Percentiles rank a stretch among this genome's conserved stretches.
phyloP scores from a whole-genome alignment of 352 stramenopile species.

The Globisporangium middletonii region DNA sequence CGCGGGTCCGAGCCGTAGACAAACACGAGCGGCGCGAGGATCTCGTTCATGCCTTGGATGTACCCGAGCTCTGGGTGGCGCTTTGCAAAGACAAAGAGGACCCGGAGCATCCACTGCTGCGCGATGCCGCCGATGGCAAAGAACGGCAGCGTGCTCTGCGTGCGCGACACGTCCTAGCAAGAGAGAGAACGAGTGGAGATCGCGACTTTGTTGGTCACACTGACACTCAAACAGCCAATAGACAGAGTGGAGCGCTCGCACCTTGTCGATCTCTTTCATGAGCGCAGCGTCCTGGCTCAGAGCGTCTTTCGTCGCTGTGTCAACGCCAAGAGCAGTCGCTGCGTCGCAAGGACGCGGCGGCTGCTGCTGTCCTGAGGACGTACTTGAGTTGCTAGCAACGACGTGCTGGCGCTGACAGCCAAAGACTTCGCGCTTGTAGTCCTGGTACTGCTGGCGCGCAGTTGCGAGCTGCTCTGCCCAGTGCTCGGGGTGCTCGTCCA shows the following conservation, averaged over 20 bases:
- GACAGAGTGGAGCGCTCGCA: slow-evolving; percentile 7
- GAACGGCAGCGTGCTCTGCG: slow-evolving; percentile 42
- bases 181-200: not conserved
- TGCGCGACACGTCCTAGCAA: slow-evolving; percentile 48
- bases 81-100: slow-evolving; percentile 75
- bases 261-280: slow-evolving; percentile 64
- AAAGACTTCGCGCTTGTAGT: slow-evolving; percentile 33
- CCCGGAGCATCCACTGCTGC: slow-evolving; percentile 62
- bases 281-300: slow-evolving; percentile 25
- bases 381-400: not conserved
- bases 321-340: not conserved
- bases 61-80: slow-evolving; percentile 84
- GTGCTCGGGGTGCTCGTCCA: slow-evolving; percentile 11
- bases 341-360: too few species aligned
- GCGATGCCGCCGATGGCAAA: slow-evolving; percentile 40
- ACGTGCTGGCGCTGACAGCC: slow-evolving; percentile 6
- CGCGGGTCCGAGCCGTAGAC: slow-evolving; percentile 56
- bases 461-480: slow-evolving; percentile 18
- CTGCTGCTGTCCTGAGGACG: not conserved
- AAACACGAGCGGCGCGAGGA: slow-evolving; percentile 83
- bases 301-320: slow-evolving; percentile 8
- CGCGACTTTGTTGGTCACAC: not conserved
- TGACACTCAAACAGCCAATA: not conserved
- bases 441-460: slow-evolving; percentile 21
- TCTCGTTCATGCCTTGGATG: slow-evolving; percentile 95